Evolutionary conservation across 108 stramenopile genomes (phyloP).

Genomic region (Bacterosira constricta): DNA sequence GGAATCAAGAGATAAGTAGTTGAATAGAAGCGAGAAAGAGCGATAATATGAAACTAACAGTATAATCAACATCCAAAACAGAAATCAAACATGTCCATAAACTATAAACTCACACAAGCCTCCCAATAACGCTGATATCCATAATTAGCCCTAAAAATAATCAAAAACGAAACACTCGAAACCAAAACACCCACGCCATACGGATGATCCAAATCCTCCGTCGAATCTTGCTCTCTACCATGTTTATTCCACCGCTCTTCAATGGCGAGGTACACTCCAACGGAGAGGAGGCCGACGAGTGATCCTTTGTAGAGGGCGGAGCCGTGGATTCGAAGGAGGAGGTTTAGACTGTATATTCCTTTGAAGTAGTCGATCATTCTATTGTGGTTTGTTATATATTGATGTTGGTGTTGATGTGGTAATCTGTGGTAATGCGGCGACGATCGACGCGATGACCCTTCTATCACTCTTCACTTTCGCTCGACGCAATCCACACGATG

Average conservation of each 20-base stretch:
- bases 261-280: constrained; percentile 52
- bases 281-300: constrained; percentile 55
- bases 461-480: too few relatives aligned
- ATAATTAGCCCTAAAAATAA: constrained; percentile 72
- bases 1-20: too few relatives aligned
- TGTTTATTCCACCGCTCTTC: constrained; percentile 6
- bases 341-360: constrained; percentile 60
- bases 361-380: constrained; percentile 79
- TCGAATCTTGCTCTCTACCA: not conserved
- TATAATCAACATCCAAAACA: too few relatives aligned
- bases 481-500: too few relatives aligned
- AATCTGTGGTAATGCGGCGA: not conserved
- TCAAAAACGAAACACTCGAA: constrained; percentile 55
- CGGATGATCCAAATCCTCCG: constrained; percentile 55
- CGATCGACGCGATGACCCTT: too few relatives aligned
- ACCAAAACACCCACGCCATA: constrained; percentile 73
- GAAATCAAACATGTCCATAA: too few relatives aligned
- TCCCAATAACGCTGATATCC: constrained; percentile 78
- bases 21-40: too few relatives aligned
- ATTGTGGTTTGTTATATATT: not conserved
- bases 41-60: too few relatives aligned
- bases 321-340: constrained; percentile 71
- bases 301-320: constrained; percentile 69
- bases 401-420: not conserved
- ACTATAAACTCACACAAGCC: too few relatives aligned